Evolutionary conservation across 2,329 filamentous ascomycete genomes (phyloP).

Genomic region (Pseudogymnoascus sp.): DNA sequence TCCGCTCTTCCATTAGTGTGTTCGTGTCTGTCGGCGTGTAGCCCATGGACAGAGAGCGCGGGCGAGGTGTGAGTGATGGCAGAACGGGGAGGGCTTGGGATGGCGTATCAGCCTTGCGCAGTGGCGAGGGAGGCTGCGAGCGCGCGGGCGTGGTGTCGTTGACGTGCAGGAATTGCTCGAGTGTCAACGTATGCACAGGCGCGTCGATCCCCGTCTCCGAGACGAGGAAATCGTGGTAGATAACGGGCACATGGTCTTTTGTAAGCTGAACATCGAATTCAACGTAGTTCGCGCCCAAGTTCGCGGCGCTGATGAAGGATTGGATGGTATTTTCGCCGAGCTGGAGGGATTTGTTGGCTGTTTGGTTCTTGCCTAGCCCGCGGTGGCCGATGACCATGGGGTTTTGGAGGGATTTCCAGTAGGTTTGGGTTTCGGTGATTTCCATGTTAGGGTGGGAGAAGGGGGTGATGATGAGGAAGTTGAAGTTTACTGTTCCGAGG

Average conservation of each 20-base stretch:
- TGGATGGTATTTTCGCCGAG: conserved; percentile 92
- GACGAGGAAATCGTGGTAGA: conserved; percentile 97
- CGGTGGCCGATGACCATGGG: conserved; percentile 72
- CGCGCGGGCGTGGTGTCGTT: conserved; percentile 40
- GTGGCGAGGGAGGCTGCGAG: conserved; percentile 35
- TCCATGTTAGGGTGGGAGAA: conserved; percentile 93
- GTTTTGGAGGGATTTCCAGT: conserved; percentile 87
- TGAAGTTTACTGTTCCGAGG: conserved; percentile 93
- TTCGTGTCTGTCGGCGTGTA: conserved; percentile 21
- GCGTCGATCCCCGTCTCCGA: conserved; percentile 97
- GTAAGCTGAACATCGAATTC: conserved; percentile 90
- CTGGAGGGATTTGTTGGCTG: conserved; percentile 77
- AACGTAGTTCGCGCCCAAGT: conserved; percentile 71
- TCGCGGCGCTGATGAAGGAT: conserved; percentile 93
- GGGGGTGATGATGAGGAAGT: conserved; percentile 89
- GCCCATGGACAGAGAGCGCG: conserved; percentile 29
- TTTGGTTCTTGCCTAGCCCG: conserved; percentile 83
- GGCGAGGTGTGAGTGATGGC: conserved; percentile 18
- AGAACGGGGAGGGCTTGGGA: conserved; percentile 15
- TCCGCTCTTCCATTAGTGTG: conserved; percentile 57
- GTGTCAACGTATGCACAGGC: conserved; percentile 85
- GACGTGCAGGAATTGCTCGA: conserved; percentile 92
- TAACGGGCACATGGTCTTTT: conserved; percentile 97
- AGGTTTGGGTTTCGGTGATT: conserved; percentile 81
- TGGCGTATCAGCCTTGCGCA: conserved; percentile 18